phyloP scores from a whole-genome alignment of 441 rosid species.

The Pelargonium cotyledonis region DNA sequence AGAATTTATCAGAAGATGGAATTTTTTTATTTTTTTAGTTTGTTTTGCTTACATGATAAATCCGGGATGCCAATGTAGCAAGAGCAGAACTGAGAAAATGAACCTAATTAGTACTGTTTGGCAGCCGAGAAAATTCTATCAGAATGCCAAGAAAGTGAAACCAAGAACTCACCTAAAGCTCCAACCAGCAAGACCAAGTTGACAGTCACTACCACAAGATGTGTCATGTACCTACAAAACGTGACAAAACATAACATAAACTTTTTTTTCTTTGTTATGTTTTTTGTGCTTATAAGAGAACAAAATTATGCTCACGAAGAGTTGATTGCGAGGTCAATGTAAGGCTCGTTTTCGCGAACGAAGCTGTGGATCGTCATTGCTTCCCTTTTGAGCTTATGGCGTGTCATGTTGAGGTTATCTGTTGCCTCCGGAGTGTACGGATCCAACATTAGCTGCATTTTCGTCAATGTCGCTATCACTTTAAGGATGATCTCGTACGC shows the following conservation, averaged over 20 bases:
- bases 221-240: slow-evolving; percentile 32
- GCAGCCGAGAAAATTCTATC: neutral
- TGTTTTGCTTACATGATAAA: slow-evolving; percentile 40
- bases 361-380: slow-evolving; percentile 33
- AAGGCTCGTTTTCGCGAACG: slow-evolving; percentile 27
- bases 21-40: too few species aligned
- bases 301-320: slow-evolving; percentile 38
- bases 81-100: slow-evolving; percentile 39
- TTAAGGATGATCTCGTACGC: slow-evolving; percentile 27
- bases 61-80: slow-evolving; percentile 60
- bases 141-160: neutral
- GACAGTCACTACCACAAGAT: slow-evolving; percentile 34
- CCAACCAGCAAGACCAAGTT: slow-evolving; percentile 41
- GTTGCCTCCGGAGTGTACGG: slow-evolving; percentile 40
- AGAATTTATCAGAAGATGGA: neutral
- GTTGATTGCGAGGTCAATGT: slow-evolving; percentile 37
- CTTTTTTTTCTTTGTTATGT: neutral
- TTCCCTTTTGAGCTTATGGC: slow-evolving; percentile 35
- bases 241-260: neutral
- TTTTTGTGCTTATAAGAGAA: neutral
- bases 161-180: slow-evolving; percentile 38
- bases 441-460: slow-evolving; percentile 34
- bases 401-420: slow-evolving; percentile 30
- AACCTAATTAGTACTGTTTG: slow-evolving; percentile 8
- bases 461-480: slow-evolving; percentile 26